Evolutionary conservation across 306 rosid species (phyloP).

Genomic region (Begonia masoniana): DNA sequence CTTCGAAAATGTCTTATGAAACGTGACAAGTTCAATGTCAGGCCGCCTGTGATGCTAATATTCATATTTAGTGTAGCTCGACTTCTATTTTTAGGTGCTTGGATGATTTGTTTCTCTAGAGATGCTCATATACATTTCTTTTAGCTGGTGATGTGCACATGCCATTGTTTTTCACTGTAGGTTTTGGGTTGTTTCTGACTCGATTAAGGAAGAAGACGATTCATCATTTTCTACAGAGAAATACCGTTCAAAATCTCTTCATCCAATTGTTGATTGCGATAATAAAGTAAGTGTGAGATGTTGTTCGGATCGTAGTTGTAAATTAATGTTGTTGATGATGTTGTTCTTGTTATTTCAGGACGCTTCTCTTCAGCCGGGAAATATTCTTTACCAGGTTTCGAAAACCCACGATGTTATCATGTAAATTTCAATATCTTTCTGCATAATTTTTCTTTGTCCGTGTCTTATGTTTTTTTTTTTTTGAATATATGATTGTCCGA

Average conservation of each 20-base stretch:
- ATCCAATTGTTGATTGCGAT: constrained; percentile 23
- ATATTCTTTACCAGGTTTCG: constrained; percentile 40
- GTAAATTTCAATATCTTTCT: constrained; percentile 15
- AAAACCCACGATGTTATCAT: constrained; percentile 43
- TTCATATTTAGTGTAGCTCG: no score
- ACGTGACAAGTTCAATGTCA: no score
- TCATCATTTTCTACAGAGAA: constrained; percentile 13
- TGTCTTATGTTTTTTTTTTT: neutral
- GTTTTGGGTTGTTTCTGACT: constrained; percentile 25
- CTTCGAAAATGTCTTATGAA: no score
- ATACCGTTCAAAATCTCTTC: constrained; percentile 16
- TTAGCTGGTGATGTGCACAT: neutral
- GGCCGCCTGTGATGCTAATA: no score
- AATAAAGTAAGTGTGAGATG: constrained; percentile 29
- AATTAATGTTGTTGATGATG: constrained; percentile 2
- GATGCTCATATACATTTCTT: neutral
- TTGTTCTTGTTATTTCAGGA: constrained; percentile 20
- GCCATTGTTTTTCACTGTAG: constrained; percentile 11
- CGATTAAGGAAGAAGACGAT: constrained; percentile 21
- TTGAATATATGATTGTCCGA: neutral
- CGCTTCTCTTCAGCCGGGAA: constrained; percentile 22
- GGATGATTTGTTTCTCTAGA: neutral
- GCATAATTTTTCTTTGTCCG: neutral
- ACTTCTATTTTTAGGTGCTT: no score
- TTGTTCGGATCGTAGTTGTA: no score